Evolutionary conservation across 305 asterid species (phyloP), one percentile per base, ranked within the genome.

Genomic region (Fraxinus sp.): DNA sequence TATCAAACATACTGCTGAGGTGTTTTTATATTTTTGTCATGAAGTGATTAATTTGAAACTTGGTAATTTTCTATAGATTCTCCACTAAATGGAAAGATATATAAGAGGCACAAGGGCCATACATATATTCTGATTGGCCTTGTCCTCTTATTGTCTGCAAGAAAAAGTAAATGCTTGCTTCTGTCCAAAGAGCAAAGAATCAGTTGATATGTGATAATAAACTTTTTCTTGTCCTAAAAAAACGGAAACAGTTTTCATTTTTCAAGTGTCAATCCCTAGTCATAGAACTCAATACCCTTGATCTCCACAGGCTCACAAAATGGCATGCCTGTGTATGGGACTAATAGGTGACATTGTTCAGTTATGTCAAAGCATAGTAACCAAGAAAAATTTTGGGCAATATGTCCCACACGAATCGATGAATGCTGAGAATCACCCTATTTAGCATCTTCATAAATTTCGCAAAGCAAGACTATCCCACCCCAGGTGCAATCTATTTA

Each of bases 311-410:
- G 5, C 32, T 82, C 79, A 84, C 80, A 81, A 80, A 76, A 82
- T 78, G 88, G 85, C 59, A 59, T 75, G 87, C 88, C 85, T 88
- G 88, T 87, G 90, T 88, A 74, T 73, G 85, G 83, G 79, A 70
- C 80, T 80, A 79, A 72, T 80, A 79, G 78, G 76, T 84, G 87
- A 52, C 87, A 78, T 87, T 78, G 86, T 80, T 84, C 81, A 78
- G 82, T 84, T 16, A 74, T 55, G 55, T 83, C 87, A 83, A 18
- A 68, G 62, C 84, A 83, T 85, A 64, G 82, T 77, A 80, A 83
- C 85, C 84, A 80, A 84, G 66, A 66, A 86, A 70, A 77, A n/a
- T 76, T 89, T 80, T 76, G 83, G 84, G 78, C 73, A 80, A 37
- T 36, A 81, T 87, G 89, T 66, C 88, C 33, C 33, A 32, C 33